phyloP scores from a whole-genome alignment of 768 basidiomycete genomes.

The Tulasnella sp. region DNA sequence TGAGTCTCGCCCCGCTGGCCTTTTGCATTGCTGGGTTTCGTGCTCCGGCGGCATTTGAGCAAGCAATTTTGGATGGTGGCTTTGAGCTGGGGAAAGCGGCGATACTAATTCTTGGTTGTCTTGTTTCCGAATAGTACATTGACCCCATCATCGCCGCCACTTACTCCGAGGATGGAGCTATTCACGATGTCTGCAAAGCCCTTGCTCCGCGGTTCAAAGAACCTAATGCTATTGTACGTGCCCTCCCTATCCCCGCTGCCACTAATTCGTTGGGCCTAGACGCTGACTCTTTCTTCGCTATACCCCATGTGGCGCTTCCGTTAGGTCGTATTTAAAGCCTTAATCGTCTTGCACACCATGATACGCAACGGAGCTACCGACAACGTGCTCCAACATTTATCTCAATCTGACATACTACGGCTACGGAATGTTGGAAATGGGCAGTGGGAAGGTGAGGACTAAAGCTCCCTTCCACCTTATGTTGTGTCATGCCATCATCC shows the following conservation, averaged over 20 bases:
- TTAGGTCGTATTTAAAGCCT: constrained; percentile 94
- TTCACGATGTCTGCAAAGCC: constrained; percentile 88
- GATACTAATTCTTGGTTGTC: not conserved
- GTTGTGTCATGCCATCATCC: not conserved
- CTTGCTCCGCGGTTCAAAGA: constrained; percentile 79
- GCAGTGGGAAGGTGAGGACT: constrained; percentile 73
- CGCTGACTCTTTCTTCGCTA: not conserved
- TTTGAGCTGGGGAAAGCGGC: not conserved
- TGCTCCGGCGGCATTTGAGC: too few relatives aligned
- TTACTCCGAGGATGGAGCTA: constrained; percentile 90
- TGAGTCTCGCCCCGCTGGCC: not conserved
- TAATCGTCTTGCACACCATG: constrained; percentile 93
- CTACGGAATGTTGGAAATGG: constrained; percentile 72
- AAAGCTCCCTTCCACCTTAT: constrained; percentile 11
- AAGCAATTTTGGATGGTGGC: not conserved
- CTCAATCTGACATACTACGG: constrained; percentile 70
- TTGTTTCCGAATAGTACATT: constrained; percentile 57
- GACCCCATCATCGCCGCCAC: constrained; percentile 95
- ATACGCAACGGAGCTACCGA: constrained; percentile 95
- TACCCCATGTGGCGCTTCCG: not conserved
- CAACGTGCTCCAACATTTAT: constrained; percentile 77
- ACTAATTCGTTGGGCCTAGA: not conserved
- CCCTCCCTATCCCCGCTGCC: constrained; percentile 21
- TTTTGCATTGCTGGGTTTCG: not conserved
- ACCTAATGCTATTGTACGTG: constrained; percentile 77